phyloP scores from a whole-genome alignment of 306 rosid species.

The Styphnolobium japonicum region DNA sequence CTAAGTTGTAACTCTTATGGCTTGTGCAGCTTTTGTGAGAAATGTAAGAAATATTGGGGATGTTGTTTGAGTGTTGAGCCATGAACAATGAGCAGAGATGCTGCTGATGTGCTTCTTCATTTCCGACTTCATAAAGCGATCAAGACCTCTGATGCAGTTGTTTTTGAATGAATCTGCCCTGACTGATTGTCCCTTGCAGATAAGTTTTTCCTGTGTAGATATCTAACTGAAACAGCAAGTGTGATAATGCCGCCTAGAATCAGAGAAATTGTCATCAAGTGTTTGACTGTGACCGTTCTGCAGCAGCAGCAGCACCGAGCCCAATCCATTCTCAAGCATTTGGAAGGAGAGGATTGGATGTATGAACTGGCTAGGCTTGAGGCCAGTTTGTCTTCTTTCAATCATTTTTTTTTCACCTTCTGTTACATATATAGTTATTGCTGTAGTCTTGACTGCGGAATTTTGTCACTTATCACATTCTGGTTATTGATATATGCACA shows the following conservation, averaged over 20 bases:
- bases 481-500: constrained; percentile 81
- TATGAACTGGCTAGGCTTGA: constrained; percentile 59
- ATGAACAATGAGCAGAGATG: constrained; percentile 10
- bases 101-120: constrained; percentile 23
- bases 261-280: constrained; percentile 44
- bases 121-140: constrained; percentile 39
- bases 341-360: constrained; percentile 65
- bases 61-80: constrained; percentile 13
- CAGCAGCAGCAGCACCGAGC: constrained; percentile 42
- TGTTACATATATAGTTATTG: constrained; percentile 78
- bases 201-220: constrained; percentile 82
- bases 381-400: constrained; percentile 59
- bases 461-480: constrained; percentile 64
- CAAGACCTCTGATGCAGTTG: constrained; percentile 37
- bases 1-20: not conserved
- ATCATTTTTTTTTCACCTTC: constrained; percentile 41
- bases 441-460: constrained; percentile 65
- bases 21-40: constrained; percentile 32
- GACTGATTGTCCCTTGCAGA: constrained; percentile 52
- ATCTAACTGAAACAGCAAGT: constrained; percentile 74
- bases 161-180: constrained; percentile 38
- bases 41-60: constrained; percentile 24
- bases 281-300: constrained; percentile 51
- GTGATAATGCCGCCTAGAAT: constrained; percentile 61
- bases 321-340: constrained; percentile 50